Evolutionary conservation across 352 stramenopile genomes (phyloP), one percentile per base, ranked within the genome.

Genomic region (Blastocystis sp.): DNA sequence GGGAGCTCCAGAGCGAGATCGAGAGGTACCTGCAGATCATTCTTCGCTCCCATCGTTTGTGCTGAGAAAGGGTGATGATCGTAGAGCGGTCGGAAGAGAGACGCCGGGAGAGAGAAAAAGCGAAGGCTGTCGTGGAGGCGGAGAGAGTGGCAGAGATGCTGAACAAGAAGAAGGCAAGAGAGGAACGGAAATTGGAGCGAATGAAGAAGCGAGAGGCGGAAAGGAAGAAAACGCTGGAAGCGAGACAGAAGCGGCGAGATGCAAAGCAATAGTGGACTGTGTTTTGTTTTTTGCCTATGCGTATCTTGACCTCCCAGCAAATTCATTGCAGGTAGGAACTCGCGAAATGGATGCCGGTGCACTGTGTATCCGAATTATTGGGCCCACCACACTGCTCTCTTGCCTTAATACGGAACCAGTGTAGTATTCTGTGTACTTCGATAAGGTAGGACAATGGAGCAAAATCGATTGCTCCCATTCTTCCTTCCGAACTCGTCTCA

Each of bases 91-190:
- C 11, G 2, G 71, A 81, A 14, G 28, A 81, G 28, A 23, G 23
- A 23, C n/a, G 71, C 1, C 14, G 66, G 71, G 48, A 59, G n/a
- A 40, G 71, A 45, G 71, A 81, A 34, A 61, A 81, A 34, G 52
- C 19, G 52, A 81, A 48, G 40, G 71, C 19, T 1, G 38, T 64
- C 11, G 21, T 23, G 38, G 0, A 48, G 43, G 71, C 71, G 41
- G 4, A 81, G 52, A 9, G 71, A 11, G 71, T 48, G 28, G 48
- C 62, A 23, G 71, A 64, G 2, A n/a, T 81, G 43, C 17, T 81
- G 11, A 7, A 81, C 45, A 23, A 41, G 17, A 81, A 81, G 56
- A 61, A 67, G 41, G 45, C 65, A 34, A 48, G 71, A 21, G 40
- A 43, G 41, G 3, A 45, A 7, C 41, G 48, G 28, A 34, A 48